phyloP scores from a whole-genome alignment of 768 basidiomycete genomes.

The Kwoniella heveanensis region DNA sequence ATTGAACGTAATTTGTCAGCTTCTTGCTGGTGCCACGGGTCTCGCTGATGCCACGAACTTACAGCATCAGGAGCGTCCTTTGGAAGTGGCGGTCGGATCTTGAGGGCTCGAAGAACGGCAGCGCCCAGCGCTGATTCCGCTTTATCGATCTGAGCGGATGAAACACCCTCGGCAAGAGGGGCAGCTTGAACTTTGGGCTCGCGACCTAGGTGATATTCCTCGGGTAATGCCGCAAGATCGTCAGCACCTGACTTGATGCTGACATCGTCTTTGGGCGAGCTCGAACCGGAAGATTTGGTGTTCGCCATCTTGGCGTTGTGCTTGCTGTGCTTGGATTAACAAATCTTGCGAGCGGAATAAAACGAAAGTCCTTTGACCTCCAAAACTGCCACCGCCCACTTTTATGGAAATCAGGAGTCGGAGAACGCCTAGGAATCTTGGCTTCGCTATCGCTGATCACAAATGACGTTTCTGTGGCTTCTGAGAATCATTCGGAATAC shows the following conservation, averaged over 20 bases:
- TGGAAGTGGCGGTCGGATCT: conserved; percentile 18
- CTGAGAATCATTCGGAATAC: background rate
- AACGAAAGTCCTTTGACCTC: no score
- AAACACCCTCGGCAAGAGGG: conserved; percentile 8
- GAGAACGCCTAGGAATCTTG: background rate
- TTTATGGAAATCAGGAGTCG: background rate
- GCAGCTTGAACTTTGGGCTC: conserved; percentile 10
- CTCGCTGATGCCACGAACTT: no score
- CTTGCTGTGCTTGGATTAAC: background rate
- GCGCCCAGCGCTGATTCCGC: conserved; percentile 26
- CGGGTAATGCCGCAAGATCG: conserved; percentile 1
- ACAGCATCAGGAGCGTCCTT: conserved; percentile 29
- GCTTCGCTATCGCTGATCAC: background rate
- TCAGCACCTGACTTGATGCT: conserved; percentile 5
- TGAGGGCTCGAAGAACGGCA: conserved; percentile 24
- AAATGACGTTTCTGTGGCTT: background rate
- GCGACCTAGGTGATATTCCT: conserved; percentile 13
- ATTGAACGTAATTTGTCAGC: no score
- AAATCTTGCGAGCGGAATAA: background rate
- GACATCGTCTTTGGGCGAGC: conserved; percentile 12
- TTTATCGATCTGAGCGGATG: conserved; percentile 15
- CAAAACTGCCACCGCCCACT: background rate
- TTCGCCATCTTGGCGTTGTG: background rate
- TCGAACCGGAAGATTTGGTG: background rate
- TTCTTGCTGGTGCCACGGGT: no score